These are phyloP conservation scores for Sarocladiaceae sp. DNA, from an alignment of 2,329 filamentous ascomycete species.

Conservation along the genomic window DNA sequence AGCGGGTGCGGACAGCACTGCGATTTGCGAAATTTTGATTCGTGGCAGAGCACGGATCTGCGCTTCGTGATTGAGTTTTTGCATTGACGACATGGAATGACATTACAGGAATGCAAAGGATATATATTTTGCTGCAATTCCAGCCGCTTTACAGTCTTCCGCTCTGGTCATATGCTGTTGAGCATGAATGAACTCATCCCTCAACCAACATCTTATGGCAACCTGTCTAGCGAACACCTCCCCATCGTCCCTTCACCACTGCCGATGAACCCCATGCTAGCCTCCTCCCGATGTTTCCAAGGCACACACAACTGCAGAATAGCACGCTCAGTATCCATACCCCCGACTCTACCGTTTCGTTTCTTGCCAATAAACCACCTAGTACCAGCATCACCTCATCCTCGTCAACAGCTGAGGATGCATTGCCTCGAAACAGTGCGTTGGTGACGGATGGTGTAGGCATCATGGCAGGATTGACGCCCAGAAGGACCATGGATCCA, in stretches of 20 bases:
- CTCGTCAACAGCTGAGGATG: constrained; percentile 10
- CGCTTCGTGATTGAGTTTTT: too few relatives aligned
- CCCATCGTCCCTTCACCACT: constrained; percentile 41
- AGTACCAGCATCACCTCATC: constrained; percentile 22
- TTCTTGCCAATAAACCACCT: constrained; percentile 51
- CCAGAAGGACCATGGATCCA: constrained; percentile 70
- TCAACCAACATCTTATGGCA: too few relatives aligned
- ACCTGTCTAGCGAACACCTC: constrained; percentile 30
- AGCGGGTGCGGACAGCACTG: too few relatives aligned
- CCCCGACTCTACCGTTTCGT: constrained; percentile 64
- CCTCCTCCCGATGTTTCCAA: constrained; percentile 88
- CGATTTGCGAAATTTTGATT: too few relatives aligned
- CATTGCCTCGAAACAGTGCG: background rate
- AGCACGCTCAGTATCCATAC: constrained; percentile 92
- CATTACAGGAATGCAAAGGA: background rate
- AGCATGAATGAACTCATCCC: too few relatives aligned
- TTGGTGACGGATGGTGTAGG: constrained; percentile 52
- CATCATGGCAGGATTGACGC: constrained; percentile 73
- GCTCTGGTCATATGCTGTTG: too few relatives aligned
- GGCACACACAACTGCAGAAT: constrained; percentile 92
- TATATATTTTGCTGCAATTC: too few relatives aligned
- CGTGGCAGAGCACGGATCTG: too few relatives aligned
- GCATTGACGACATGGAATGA: too few relatives aligned
- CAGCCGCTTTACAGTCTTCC: too few relatives aligned
- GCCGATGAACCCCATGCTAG: constrained; percentile 55